Percentiles rank a stretch among this genome's conserved stretches.
These are phyloP conservation scores for Nigrograna mackinnonii DNA, from an alignment of 2,329 filamentous ascomycete genomes.

Conservation along the genomic window DNA sequence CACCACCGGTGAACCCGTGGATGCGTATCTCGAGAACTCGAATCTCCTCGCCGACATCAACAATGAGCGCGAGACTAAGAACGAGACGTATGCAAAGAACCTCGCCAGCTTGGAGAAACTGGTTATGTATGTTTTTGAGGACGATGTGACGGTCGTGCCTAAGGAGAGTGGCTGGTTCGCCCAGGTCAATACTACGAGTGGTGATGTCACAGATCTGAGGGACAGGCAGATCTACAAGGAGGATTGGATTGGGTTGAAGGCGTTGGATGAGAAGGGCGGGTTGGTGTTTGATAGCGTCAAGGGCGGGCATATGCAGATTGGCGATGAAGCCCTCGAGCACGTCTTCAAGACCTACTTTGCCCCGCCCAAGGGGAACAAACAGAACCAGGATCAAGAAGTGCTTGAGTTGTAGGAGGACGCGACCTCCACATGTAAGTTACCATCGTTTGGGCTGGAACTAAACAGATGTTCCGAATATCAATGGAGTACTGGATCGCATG, in stretches of 20 bases:
- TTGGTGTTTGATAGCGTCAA: conserved; percentile 73
- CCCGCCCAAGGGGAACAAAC: conserved; percentile 18
- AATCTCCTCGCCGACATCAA: conserved; percentile 96
- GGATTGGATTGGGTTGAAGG: conserved; percentile 88
- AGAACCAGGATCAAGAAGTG: conserved; percentile 20
- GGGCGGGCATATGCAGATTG: conserved; percentile 83
- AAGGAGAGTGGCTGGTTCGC: conserved; percentile 92
- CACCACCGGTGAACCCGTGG: conserved; percentile 57
- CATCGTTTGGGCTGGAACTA: too few relatives aligned
- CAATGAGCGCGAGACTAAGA: conserved; percentile 82
- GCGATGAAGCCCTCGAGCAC: conserved; percentile 65
- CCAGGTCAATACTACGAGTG: conserved; percentile 68
- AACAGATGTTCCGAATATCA: too few relatives aligned
- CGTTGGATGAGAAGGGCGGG: conserved; percentile 76
- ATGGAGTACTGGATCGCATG: too few relatives aligned
- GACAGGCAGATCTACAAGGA: conserved; percentile 78
- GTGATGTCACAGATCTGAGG: conserved; percentile 66
- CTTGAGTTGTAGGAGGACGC: conserved; percentile 32
- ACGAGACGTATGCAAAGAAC: conserved; percentile 71
- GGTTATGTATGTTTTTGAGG: conserved; percentile 86
- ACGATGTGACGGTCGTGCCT: conserved; percentile 84
- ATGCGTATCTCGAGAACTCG: conserved; percentile 75
- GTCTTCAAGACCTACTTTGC: conserved; percentile 72
- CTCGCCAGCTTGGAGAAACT: conserved; percentile 73
- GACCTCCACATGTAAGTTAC: too few relatives aligned